Percentiles rank a stretch among this genome's conserved stretches.
phyloP scores from a whole-genome alignment of 2,329 filamentous ascomycete genomes.

The Penicillium sp. region DNA sequence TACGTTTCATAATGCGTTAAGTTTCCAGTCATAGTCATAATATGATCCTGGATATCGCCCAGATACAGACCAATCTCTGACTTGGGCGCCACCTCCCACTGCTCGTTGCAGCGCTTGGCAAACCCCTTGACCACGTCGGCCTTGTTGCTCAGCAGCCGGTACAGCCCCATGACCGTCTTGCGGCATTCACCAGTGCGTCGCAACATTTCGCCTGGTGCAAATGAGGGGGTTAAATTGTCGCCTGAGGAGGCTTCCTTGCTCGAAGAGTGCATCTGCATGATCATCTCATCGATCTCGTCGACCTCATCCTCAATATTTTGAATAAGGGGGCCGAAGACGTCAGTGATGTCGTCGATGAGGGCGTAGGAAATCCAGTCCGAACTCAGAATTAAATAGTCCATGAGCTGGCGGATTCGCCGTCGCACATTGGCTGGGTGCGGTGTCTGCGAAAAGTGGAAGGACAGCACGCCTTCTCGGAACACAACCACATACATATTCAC shows the following conservation, averaged over 20 bases:
- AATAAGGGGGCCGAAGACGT: constrained; percentile 90
- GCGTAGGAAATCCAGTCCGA: constrained; percentile 99
- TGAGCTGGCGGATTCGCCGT: constrained; percentile 84
- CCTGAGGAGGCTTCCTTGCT: constrained; percentile 39
- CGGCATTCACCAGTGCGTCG: constrained; percentile 88
- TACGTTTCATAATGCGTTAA: constrained; percentile 94
- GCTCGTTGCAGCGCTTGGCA: constrained; percentile 95
- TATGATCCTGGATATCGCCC: constrained; percentile 98
- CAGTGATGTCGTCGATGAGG: constrained; percentile 96
- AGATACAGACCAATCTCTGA: constrained; percentile 97
- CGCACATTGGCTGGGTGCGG: constrained; percentile 96
- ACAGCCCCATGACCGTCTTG: constrained; percentile 96
- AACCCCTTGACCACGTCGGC: constrained; percentile 99
- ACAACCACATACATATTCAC: constrained; percentile 98
- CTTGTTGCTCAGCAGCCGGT: constrained; percentile 90
- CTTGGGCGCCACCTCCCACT: constrained; percentile 92
- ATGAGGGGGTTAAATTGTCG: constrained; percentile 35
- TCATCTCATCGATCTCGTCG: constrained; percentile 92
- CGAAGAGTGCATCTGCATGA: constrained; percentile 73
- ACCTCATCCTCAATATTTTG: constrained; percentile 93
- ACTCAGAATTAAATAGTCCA: constrained; percentile 87
- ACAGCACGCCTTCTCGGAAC: constrained; percentile 91
- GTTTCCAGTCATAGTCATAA: constrained; percentile 97
- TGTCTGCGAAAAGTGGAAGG: constrained; percentile 95
- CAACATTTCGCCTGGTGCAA: constrained; percentile 75